These are phyloP conservation scores for Westerdykella ornata DNA, from an alignment of 2,329 filamentous ascomycete genomes.

Conservation along the genomic window DNA sequence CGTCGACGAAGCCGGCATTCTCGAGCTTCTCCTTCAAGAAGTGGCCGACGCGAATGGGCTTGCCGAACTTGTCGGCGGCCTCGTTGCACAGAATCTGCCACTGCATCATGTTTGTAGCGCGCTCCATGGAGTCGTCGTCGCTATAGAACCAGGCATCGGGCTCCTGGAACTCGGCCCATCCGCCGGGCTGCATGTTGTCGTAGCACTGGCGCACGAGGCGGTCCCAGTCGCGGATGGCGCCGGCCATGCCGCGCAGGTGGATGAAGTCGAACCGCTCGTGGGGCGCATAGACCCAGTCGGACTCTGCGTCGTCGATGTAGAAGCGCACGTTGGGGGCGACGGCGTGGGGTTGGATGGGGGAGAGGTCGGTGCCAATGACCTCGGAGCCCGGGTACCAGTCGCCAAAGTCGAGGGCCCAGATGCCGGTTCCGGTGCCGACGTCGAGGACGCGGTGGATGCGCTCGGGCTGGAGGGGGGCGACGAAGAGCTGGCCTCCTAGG, in stretches of 20 bases:
- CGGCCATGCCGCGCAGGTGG: conserved; percentile 27
- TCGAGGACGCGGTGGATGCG: conserved; percentile 38
- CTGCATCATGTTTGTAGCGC: conserved; percentile 16
- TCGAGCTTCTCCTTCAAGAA: conserved; percentile 23
- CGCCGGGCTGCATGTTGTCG: conserved; percentile 25
- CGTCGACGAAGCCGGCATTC: conserved; percentile 29
- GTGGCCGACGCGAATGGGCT: conserved; percentile 20
- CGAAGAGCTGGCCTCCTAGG: conserved; percentile 33
- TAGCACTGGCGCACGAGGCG: conserved; percentile 21
- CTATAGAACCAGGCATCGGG: conserved; percentile 27
- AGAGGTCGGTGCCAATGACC: conserved; percentile 35
- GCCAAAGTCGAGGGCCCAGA: conserved; percentile 36
- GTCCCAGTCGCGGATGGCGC: conserved; percentile 32
- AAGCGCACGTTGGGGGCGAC: conserved; percentile 38
- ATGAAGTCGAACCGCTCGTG: conserved; percentile 35
- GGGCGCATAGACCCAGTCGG: conserved; percentile 32
- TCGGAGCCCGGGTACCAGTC: conserved; percentile 30
- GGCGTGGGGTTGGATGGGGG: conserved; percentile 36
- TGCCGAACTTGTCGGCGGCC: conserved; percentile 21
- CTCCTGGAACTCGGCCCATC: conserved; percentile 35
- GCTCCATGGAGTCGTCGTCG: conserved; percentile 27
- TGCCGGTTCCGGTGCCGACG: conserved; percentile 37
- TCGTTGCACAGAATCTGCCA: conserved; percentile 30
- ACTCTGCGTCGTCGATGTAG: conserved; percentile 39
- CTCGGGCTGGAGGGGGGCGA: conserved; percentile 20